Evolutionary conservation across 2,329 filamentous ascomycete species (phyloP).

Genomic region (Phoma sp.): DNA sequence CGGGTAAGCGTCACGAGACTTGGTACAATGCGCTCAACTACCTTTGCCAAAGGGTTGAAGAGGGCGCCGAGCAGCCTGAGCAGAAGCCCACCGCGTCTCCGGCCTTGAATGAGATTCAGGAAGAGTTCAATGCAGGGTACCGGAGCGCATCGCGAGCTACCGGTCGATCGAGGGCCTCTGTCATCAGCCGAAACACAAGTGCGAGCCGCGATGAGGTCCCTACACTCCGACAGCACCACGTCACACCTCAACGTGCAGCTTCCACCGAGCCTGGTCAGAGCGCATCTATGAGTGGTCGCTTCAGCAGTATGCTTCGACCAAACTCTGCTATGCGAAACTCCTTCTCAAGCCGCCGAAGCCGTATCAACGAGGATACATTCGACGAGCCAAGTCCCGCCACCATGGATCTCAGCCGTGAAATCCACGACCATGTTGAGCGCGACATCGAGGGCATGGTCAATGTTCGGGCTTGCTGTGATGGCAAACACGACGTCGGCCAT

Average conservation of each 20-base stretch:
- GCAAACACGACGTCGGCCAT: conserved; percentile 66
- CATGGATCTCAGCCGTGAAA: conserved; percentile 77
- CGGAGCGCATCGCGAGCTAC: conserved; percentile 61
- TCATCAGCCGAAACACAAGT: conserved; percentile 68
- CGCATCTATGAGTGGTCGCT: conserved; percentile 54
- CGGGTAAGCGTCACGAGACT: conserved; percentile 92
- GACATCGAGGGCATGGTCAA: conserved; percentile 88
- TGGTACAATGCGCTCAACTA: conserved; percentile 99
- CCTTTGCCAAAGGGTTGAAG: conserved; percentile 75
- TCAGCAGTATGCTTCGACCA: conserved; percentile 56
- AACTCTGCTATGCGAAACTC: conserved; percentile 55
- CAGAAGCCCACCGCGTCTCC: conserved; percentile 59
- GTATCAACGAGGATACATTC: conserved; percentile 49
- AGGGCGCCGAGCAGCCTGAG: conserved; percentile 58
- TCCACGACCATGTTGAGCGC: conserved; percentile 78
- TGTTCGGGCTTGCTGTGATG: conserved; percentile 96
- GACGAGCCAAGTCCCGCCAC: conserved; percentile 71
- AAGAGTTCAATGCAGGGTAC: conserved; percentile 78
- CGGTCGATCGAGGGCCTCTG: conserved; percentile 63
- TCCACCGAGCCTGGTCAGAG: conserved; percentile 48
- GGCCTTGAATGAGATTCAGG: conserved; percentile 64
- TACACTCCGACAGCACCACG: conserved; percentile 55
- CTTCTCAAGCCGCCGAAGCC: conserved; percentile 57
- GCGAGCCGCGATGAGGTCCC: conserved; percentile 50
- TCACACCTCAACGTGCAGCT: conserved; percentile 37